A percentile compares a stretch with the other conserved stretches of the same genome.
Evolutionary conservation across 1,284 basidiomycete species (phyloP).

Genomic region (Leccinum subrobustum): DNA sequence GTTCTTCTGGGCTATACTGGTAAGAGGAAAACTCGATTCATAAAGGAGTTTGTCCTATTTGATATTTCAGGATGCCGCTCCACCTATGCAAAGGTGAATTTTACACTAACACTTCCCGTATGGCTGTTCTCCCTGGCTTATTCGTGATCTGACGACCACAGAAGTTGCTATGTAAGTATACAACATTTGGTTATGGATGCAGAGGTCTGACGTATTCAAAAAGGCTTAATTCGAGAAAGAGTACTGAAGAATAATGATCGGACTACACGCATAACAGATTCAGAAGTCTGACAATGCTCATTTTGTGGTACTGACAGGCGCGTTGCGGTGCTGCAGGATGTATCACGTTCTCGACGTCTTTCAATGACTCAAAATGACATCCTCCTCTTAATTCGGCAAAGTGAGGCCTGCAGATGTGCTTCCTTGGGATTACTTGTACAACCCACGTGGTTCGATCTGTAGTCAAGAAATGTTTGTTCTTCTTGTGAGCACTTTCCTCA

Average conservation of each 20-base stretch:
- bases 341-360: neutral
- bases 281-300: neutral
- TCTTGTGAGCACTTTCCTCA: neutral
- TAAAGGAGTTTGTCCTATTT: neutral
- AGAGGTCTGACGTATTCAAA: neutral
- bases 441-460: neutral
- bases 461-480: neutral
- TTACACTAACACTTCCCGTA: neutral
- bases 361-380: neutral
- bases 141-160: neutral
- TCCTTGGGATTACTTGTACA: neutral
- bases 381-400: neutral
- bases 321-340: neutral
- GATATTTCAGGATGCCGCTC: neutral
- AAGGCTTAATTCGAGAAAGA: neutral
- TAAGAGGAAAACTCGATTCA: neutral
- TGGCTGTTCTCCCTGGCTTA: neutral
- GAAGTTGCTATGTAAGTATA: neutral
- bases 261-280: neutral
- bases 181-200: neutral
- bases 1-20: conserved; percentile 8
- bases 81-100: neutral
- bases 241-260: neutral
- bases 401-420: no score
- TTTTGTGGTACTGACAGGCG: neutral